Percentiles rank a stretch among this genome's conserved stretches.
Conservation (phyloP, 202 grass and related monocot species). For the Dendrocalamus latiflorus region DNA sequence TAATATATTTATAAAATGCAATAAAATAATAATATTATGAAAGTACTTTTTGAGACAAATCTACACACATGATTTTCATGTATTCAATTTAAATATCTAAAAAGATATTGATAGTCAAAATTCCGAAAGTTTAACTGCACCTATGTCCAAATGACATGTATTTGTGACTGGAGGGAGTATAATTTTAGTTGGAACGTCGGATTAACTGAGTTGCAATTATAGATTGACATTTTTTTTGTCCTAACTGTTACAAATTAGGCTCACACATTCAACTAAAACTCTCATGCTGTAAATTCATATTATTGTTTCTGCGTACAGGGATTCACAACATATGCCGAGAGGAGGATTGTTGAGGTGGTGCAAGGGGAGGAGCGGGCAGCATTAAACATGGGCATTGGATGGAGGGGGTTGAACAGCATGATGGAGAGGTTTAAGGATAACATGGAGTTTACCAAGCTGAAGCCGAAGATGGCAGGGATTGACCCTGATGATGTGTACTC, state of each 20-base stretch:
- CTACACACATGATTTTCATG: too few relatives aligned
- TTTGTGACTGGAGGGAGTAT: too few relatives aligned
- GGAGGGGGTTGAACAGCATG: slow-evolving; percentile 66
- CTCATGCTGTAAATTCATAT: not conserved
- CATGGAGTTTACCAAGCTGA: slow-evolving; percentile 96
- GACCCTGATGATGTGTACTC: slow-evolving; percentile 90
- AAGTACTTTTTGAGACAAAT: too few relatives aligned
- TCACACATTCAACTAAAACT: not conserved
- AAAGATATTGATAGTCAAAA: too few relatives aligned
- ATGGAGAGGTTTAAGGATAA: slow-evolving; percentile 94
- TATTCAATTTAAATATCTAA: too few relatives aligned
- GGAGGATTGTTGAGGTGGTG: slow-evolving; percentile 94
- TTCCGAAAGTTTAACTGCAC: too few relatives aligned
- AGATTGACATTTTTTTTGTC: not conserved
- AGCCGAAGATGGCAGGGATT: slow-evolving; percentile 76
- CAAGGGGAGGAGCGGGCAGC: slow-evolving; percentile 80
- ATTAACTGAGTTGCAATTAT: not conserved
- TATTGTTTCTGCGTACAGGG: slow-evolving; percentile 32
- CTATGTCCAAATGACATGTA: too few relatives aligned
- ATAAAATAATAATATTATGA: too few relatives aligned
- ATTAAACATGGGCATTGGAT: slow-evolving; percentile 82
- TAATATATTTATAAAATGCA: too few relatives aligned
- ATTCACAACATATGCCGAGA: slow-evolving; percentile 90
- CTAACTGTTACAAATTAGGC: not conserved
- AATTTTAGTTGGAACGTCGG: not conserved